These are phyloP conservation scores for Tetracladium setigerum DNA, from an alignment of 495 filamentous ascomycete species.

Conservation along the genomic window DNA sequence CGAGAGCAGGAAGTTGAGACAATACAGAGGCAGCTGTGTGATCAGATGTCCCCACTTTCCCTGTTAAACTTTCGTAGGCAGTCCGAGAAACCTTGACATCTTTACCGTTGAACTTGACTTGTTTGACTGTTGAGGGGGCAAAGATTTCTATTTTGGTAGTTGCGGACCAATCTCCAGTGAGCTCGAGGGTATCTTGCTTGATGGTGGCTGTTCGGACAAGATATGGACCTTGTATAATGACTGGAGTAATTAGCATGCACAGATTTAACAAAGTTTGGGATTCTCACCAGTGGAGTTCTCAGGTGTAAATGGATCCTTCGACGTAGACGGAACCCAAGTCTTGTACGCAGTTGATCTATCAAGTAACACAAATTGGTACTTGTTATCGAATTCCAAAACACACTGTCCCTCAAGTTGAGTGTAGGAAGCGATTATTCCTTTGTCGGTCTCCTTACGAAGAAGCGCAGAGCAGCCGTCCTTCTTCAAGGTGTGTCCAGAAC, in stretches of 20 bases:
- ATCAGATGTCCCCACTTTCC: constrained; percentile 30
- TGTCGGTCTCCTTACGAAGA: constrained; percentile 28
- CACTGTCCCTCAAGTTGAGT: constrained; percentile 38
- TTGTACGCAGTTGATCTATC: constrained; percentile 45
- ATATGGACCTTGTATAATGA: constrained; percentile 61
- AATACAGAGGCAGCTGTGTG: constrained; percentile 31
- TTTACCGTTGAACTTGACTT: constrained; percentile 53
- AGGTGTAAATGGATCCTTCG: constrained; percentile 39
- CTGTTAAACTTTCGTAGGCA: constrained; percentile 41
- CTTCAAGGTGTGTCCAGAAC: constrained; percentile 27
- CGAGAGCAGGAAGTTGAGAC: constrained; percentile 32
- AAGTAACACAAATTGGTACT: constrained; percentile 37
- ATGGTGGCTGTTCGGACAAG: constrained; percentile 52
- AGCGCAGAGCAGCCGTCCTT: constrained; percentile 30
- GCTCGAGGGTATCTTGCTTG: constrained; percentile 34
- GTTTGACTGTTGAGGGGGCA: constrained; percentile 37
- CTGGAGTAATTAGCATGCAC: constrained; percentile 4
- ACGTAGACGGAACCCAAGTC: constrained; percentile 49
- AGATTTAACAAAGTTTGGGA: neutral
- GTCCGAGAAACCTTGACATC: constrained; percentile 30
- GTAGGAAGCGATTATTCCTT: constrained; percentile 31
- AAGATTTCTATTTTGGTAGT: constrained; percentile 56
- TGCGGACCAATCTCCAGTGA: constrained; percentile 59
- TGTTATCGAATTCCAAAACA: constrained; percentile 37
- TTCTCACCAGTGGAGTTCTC: constrained; percentile 35